These are phyloP conservation scores for Pistacia integerrima DNA, from an alignment of 345 rosid species.

Conservation along the genomic window DNA sequence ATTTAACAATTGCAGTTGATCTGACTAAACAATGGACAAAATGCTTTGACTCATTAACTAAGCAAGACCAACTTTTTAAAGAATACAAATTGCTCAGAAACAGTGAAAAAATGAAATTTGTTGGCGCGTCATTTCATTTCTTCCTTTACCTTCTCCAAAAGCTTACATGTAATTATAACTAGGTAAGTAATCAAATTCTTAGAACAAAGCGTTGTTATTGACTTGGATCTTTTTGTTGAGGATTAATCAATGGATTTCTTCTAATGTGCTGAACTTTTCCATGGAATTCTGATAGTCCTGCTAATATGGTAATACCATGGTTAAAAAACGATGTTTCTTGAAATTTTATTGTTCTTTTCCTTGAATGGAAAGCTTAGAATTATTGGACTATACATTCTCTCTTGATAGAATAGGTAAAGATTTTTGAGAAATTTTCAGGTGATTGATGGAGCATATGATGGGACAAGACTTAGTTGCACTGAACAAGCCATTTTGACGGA, in stretches of 20 bases:
- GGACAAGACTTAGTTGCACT: slow-evolving; percentile 57
- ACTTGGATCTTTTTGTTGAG: too few relatives aligned
- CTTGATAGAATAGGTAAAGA: neutral
- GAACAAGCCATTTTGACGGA: slow-evolving; percentile 80
- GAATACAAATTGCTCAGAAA: neutral
- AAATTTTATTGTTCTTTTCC: neutral
- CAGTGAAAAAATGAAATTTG: neutral
- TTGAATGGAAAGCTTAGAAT: slow-evolving; percentile 1
- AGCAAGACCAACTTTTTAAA: neutral
- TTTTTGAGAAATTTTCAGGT: slow-evolving; percentile 42
- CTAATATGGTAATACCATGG: neutral
- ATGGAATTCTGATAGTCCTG: neutral
- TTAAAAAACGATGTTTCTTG: neutral
- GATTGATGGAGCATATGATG: slow-evolving; percentile 78
- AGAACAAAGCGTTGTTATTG: too few relatives aligned
- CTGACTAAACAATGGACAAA: too few relatives aligned
- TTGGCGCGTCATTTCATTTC: neutral
- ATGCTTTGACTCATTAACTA: neutral
- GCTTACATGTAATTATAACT: neutral
- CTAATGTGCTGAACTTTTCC: too few relatives aligned
- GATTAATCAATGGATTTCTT: neutral
- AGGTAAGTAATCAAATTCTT: too few relatives aligned
- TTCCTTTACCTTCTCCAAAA: neutral
- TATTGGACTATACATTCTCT: neutral
- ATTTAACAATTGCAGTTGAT: too few relatives aligned